Evolutionary conservation across 2,329 filamentous ascomycete species (phyloP).

Genomic region (Phialemoniopsis sp.): DNA sequence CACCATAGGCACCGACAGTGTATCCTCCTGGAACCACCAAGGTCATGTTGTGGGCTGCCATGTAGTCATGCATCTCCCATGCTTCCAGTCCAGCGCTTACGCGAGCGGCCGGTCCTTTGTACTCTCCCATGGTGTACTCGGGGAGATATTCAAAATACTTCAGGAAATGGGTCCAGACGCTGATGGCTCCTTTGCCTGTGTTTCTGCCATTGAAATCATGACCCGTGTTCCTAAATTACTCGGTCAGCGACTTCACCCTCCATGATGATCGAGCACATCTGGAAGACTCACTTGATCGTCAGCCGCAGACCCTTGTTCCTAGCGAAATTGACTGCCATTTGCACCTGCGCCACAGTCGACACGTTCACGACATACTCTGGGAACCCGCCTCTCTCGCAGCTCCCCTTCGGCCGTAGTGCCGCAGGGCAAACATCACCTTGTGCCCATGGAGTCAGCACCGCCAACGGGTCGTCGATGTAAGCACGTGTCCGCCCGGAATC

Average conservation of each 20-base stretch:
- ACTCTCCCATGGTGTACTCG: slow-evolving; percentile 19
- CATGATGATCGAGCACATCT: neutral
- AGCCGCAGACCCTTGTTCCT: slow-evolving; percentile 27
- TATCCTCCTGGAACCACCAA: slow-evolving; percentile 23
- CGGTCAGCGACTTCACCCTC: too few species aligned
- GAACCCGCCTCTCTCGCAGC: slow-evolving; percentile 28
- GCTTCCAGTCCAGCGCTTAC: slow-evolving; percentile 26
- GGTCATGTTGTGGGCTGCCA: slow-evolving; percentile 22
- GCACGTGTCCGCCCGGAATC: slow-evolving; percentile 21
- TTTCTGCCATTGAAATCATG: slow-evolving; percentile 43
- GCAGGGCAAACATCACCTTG: slow-evolving; percentile 24
- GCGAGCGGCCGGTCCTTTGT: slow-evolving; percentile 22
- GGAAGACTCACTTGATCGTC: slow-evolving; percentile 24
- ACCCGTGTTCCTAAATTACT: slow-evolving; percentile 35
- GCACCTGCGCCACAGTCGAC: slow-evolving; percentile 26
- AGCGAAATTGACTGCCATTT: slow-evolving; percentile 23
- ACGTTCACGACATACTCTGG: slow-evolving; percentile 31
- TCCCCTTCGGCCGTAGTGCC: slow-evolving; percentile 14
- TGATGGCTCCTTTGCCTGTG: slow-evolving; percentile 38
- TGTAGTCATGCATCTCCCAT: slow-evolving; percentile 27
- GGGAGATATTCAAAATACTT: slow-evolving; percentile 33
- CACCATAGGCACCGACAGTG: slow-evolving; percentile 38
- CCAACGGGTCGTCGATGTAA: slow-evolving; percentile 25
- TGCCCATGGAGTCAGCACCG: slow-evolving; percentile 22
- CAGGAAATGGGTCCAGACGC: slow-evolving; percentile 45